These are phyloP conservation scores for Fraxinus platypoda DNA, from an alignment of 305 asterid genomes.

Conservation along the genomic window DNA sequence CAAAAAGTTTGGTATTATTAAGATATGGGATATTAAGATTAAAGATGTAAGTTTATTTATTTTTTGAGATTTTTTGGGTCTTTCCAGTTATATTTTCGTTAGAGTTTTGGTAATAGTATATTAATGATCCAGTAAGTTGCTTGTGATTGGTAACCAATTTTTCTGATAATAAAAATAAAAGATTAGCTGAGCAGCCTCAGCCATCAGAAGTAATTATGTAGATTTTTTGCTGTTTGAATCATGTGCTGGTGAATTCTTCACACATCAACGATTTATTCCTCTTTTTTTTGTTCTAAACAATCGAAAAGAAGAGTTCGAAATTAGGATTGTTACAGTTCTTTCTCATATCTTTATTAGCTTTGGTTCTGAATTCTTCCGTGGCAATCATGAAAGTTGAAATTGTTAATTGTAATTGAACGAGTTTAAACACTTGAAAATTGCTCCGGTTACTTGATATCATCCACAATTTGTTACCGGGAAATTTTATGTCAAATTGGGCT, in stretches of 20 bases:
- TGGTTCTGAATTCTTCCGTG: not conserved
- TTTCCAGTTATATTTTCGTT: not conserved
- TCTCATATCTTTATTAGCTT: not conserved
- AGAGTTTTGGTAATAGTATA: not conserved
- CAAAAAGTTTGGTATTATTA: not conserved
- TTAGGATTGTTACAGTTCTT: not conserved
- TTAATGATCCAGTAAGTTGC: not conserved
- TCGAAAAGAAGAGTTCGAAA: not conserved
- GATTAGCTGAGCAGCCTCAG: not conserved
- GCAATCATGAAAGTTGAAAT: not conserved
- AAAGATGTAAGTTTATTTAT: not conserved
- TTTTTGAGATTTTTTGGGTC: not conserved
- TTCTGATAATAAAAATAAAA: not conserved
- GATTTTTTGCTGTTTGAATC: not conserved
- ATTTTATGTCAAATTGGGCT: constrained; percentile 8
- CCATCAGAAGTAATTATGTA: not conserved
- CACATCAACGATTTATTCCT: not conserved
- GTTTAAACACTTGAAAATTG: constrained; percentile 1
- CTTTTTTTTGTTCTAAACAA: not conserved
- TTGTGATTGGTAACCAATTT: not conserved
- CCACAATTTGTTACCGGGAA: not conserved
- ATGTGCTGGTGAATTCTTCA: not conserved
- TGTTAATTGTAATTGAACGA: not conserved
- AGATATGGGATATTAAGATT: not conserved
- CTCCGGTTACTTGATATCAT: not conserved